A percentile compares a stretch with the other conserved stretches of the same genome.
Evolutionary conservation across 306 rosid genomes (phyloP).

Genomic region (Vicia villosa): DNA sequence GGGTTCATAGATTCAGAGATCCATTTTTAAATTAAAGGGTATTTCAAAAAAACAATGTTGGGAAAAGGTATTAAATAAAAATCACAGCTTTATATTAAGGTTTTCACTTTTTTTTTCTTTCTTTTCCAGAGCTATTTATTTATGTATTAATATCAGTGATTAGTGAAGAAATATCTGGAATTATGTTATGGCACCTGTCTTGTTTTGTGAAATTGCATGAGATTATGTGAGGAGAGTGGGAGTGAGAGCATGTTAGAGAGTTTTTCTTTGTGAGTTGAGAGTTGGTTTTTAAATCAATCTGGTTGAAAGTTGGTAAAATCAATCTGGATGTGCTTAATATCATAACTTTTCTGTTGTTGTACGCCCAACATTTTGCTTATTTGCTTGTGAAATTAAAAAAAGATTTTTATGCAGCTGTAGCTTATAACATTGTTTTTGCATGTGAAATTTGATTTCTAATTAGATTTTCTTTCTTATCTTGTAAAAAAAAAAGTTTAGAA

Average conservation of each 20-base stretch:
- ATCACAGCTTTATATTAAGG: background rate
- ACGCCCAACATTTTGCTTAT: background rate
- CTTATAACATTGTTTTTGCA: background rate
- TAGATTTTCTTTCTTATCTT: background rate
- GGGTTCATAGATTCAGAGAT: background rate
- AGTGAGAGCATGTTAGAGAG: background rate
- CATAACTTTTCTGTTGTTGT: background rate
- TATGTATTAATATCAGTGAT: background rate
- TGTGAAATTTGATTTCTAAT: background rate
- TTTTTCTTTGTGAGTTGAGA: background rate
- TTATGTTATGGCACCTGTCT: background rate
- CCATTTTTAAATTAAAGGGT: background rate
- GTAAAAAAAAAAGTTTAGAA: background rate
- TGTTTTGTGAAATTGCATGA: background rate
- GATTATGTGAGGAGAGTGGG: background rate
- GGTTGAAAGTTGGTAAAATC: background rate
- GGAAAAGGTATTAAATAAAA: background rate
- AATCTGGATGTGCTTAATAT: background rate
- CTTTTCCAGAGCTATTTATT: background rate
- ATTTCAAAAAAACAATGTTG: background rate
- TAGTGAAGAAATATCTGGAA: background rate
- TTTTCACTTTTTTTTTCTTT: background rate
- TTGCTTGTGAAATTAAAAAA: background rate
- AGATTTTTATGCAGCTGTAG: background rate
- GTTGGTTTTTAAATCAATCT: background rate